A percentile compares a stretch with the other conserved stretches of the same genome.
These are phyloP conservation scores for Colletotrichum graminicola DNA, from an alignment of 2,329 filamentous ascomycete genomes.

Conservation along the genomic window DNA sequence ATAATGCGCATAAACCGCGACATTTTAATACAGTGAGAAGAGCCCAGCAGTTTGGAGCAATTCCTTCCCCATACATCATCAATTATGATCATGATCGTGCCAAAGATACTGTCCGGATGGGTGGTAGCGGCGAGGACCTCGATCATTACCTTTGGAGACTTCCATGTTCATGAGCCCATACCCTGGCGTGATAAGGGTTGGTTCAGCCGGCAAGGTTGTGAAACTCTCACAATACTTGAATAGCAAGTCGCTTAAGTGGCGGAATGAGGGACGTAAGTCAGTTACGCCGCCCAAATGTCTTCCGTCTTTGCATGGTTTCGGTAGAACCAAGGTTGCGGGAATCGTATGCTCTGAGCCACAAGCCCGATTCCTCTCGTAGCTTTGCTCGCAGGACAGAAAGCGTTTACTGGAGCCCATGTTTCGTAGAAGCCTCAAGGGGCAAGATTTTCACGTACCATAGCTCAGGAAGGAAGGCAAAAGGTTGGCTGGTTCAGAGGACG, in stretches of 20 bases:
- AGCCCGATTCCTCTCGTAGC: background rate
- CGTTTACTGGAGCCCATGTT: background rate
- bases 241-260: no score
- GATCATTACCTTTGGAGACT: no score
- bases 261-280: background rate
- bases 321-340: background rate
- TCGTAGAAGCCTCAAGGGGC: background rate
- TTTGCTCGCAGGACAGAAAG: background rate
- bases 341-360: background rate
- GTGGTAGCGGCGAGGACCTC: no score
- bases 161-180: no score
- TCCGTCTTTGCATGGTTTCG: background rate
- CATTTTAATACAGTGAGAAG: no score
- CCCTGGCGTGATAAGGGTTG: no score
- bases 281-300: background rate
- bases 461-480: background rate
- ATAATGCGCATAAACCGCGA: no score
- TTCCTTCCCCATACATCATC: no score
- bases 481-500: no score
- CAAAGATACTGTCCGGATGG: no score
- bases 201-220: background rate
- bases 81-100: no score
- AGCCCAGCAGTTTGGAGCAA: no score
- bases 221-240: background rate
- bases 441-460: background rate